Evolutionary conservation across 306 rosid genomes (phyloP).

Genomic region (Prinsepia uniflora): DNA sequence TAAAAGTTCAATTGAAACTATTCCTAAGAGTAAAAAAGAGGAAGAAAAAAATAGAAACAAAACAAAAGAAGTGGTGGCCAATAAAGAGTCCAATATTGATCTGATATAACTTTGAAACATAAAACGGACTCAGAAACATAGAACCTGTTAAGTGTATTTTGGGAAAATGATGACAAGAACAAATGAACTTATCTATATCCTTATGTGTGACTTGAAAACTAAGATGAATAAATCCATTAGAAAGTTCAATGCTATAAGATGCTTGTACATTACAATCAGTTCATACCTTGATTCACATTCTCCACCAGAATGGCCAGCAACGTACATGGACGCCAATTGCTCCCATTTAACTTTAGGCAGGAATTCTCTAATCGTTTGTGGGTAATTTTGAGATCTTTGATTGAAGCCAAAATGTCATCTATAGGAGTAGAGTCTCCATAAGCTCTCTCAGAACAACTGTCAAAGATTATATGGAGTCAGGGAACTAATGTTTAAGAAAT

Average conservation of each 20-base stretch:
- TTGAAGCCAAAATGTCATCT: conserved; percentile 52
- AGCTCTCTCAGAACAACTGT: conserved; percentile 44
- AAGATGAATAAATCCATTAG: too few relatives aligned
- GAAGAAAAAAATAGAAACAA: not conserved
- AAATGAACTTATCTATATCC: not conserved
- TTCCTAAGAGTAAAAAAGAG: not conserved
- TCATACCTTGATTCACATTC: conserved; percentile 93
- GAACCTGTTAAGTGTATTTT: not conserved
- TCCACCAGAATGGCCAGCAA: conserved; percentile 63
- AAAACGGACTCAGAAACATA: not conserved
- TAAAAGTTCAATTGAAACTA: not conserved
- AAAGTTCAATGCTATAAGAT: not conserved
- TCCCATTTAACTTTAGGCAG: conserved; percentile 86
- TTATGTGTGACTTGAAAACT: not conserved
- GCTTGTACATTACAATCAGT: conserved; percentile 10
- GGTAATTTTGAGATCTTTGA: conserved; percentile 54
- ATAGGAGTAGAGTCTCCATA: conserved; percentile 47
- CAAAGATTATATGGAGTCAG: conserved; percentile 16
- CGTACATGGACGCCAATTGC: conserved; percentile 65
- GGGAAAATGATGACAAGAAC: not conserved
- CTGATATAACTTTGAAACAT: not conserved
- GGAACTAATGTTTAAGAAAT: conserved; percentile 6
- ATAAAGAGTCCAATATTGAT: not conserved
- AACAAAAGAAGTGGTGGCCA: not conserved
- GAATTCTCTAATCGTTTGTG: conserved; percentile 54